These are phyloP conservation scores for Periconia sp. DNA, from an alignment of 2,329 filamentous ascomycete species.

Conservation along the genomic window DNA sequence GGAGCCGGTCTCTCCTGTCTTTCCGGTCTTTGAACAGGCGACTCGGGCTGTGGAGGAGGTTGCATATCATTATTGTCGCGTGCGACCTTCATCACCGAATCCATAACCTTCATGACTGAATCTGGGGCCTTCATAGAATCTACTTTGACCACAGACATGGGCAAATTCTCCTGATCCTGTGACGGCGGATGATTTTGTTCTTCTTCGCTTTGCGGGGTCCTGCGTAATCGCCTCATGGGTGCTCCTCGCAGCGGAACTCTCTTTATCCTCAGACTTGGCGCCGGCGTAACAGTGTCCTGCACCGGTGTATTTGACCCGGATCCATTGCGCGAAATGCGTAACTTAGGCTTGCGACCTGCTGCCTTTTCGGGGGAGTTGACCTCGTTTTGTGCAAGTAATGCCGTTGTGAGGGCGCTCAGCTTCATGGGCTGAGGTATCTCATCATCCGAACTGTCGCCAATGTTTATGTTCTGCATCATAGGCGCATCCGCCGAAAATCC, in stretches of 20 bases:
- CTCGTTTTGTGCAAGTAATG: constrained; percentile 67
- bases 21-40: constrained; percentile 44
- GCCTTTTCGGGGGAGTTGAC: constrained; percentile 45
- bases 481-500: constrained; percentile 54
- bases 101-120: constrained; percentile 37
- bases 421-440: constrained; percentile 88
- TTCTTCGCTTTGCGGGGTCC: constrained; percentile 48
- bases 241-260: constrained; percentile 46
- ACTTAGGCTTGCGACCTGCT: constrained; percentile 38
- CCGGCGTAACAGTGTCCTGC: constrained; percentile 48
- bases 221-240: constrained; percentile 45
- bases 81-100: constrained; percentile 44
- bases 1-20: constrained; percentile 53
- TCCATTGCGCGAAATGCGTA: constrained; percentile 44
- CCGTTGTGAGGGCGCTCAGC: constrained; percentile 90
- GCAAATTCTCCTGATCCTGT: constrained; percentile 85
- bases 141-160: constrained; percentile 37
- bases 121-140: constrained; percentile 34
- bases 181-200: constrained; percentile 43
- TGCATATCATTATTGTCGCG: constrained; percentile 30
- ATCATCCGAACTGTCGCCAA: constrained; percentile 91
- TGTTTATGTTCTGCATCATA: constrained; percentile 56
- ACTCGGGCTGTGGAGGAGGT: constrained; percentile 28
- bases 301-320: constrained; percentile 46
- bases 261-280: constrained; percentile 47